Evolutionary conservation across 371 early-diverging fungal species (phyloP).

Genomic region (Lichtheimia ornata): DNA sequence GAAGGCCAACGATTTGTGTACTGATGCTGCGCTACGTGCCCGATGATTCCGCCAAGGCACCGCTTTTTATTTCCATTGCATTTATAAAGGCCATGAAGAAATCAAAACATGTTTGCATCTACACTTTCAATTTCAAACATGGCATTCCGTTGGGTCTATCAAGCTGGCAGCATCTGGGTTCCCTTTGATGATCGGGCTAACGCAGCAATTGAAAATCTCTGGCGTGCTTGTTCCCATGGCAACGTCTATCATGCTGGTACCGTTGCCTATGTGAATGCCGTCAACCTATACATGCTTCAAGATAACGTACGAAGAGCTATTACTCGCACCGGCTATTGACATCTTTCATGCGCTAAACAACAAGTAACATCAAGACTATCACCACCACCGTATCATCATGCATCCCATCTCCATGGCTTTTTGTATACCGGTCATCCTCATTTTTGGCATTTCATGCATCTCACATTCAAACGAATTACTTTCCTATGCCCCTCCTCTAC

Average conservation of each 20-base stretch:
- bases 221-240: constrained; percentile 13
- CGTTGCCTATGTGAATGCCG: background rate
- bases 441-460: too few relatives aligned
- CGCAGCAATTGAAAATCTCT: constrained; percentile 14
- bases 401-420: too few relatives aligned
- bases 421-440: too few relatives aligned
- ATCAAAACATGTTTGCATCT: background rate
- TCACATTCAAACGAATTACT: too few relatives aligned
- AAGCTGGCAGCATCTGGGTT: constrained; percentile 18
- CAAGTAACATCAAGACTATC: too few relatives aligned
- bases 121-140: constrained; percentile 2
- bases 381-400: too few relatives aligned
- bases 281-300: constrained; percentile 3
- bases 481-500: too few relatives aligned
- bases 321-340: background rate
- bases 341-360: background rate
- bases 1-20: too few relatives aligned
- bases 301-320: constrained; percentile 1
- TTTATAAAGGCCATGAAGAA: background rate
- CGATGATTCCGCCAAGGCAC: too few relatives aligned
- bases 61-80: too few relatives aligned
- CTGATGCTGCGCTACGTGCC: too few relatives aligned
- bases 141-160: constrained; percentile 18
- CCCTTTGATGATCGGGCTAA: constrained; percentile 18
- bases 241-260: constrained; percentile 4